These are phyloP conservation scores for Phytophthora citrophthora DNA, from an alignment of 352 stramenopile genomes.

Conservation along the genomic window DNA sequence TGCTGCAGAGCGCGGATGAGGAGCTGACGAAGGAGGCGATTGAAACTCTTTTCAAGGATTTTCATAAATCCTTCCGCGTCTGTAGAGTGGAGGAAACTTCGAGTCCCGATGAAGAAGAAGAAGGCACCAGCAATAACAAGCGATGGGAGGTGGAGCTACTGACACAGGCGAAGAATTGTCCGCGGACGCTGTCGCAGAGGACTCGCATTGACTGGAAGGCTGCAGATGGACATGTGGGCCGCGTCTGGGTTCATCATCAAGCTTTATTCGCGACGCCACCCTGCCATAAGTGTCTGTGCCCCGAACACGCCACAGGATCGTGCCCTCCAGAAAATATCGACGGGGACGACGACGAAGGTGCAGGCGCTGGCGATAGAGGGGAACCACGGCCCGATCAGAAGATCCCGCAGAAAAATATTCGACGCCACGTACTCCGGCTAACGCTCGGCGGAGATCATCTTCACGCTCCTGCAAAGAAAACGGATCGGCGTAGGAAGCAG, in stretches of 20 bases:
- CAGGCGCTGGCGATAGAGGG: conserved; percentile 17
- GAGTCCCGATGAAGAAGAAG: neutral
- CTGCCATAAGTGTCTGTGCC: conserved; percentile 44
- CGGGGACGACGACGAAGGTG: conserved; percentile 13
- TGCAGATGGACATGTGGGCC: conserved; percentile 21
- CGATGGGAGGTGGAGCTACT: conserved; percentile 49
- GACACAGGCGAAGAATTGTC: conserved; percentile 36
- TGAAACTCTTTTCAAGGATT: conserved; percentile 37
- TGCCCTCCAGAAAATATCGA: conserved; percentile 17
- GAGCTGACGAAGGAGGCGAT: conserved; percentile 44
- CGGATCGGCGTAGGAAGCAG: conserved; percentile 30
- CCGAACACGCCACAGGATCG: conserved; percentile 29
- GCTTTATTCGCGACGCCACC: conserved; percentile 42
- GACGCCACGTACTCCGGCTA: conserved; percentile 36
- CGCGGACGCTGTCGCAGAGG: conserved; percentile 32
- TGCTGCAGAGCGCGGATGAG: conserved; percentile 41
- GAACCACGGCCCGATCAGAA: conserved; percentile 1
- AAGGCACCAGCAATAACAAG: conserved; percentile 17
- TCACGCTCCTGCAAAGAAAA: conserved; percentile 18
- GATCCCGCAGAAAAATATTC: conserved; percentile 15
- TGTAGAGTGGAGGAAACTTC: neutral
- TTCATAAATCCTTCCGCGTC: conserved; percentile 40
- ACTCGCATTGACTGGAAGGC: conserved; percentile 54
- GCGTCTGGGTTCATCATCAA: conserved; percentile 60
- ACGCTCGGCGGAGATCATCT: conserved; percentile 15